phyloP scores from a whole-genome alignment of 306 rosid species.

The Vachellia pachyceras region DNA sequence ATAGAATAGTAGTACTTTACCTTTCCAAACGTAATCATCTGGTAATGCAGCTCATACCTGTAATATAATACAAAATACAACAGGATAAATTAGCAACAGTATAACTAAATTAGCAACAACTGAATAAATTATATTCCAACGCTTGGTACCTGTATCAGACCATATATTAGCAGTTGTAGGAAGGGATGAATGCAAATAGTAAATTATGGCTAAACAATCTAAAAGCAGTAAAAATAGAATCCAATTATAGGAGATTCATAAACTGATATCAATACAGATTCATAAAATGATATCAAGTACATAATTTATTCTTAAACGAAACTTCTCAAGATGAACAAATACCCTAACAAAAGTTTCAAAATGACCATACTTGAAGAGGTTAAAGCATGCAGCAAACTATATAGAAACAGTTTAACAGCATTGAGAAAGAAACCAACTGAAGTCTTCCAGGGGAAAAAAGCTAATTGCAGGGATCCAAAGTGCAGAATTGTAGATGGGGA shows the following conservation, averaged over 20 bases:
- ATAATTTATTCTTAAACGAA: constrained; percentile 23
- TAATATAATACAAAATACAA: too few relatives aligned
- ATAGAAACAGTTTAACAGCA: constrained; percentile 20
- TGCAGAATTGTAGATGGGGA: constrained; percentile 13
- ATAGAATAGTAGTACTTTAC: too few relatives aligned
- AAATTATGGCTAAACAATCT: constrained; percentile 24
- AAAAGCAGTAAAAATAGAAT: constrained; percentile 16
- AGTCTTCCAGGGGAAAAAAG: constrained; percentile 8
- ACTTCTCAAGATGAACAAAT: background rate
- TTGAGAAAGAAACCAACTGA: background rate
- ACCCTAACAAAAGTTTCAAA: constrained; percentile 15
- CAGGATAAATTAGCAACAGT: too few relatives aligned
- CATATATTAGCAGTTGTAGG: too few relatives aligned
- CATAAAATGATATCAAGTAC: constrained; percentile 2
- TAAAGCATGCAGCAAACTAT: background rate
- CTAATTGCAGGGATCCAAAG: constrained; percentile 11
- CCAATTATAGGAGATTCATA: constrained; percentile 8
- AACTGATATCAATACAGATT: too few relatives aligned
- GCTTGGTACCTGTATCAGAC: too few relatives aligned
- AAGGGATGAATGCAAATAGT: constrained; percentile 3
- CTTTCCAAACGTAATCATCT: too few relatives aligned
- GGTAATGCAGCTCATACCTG: too few relatives aligned
- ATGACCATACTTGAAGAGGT: constrained; percentile 16
- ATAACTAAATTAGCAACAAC: too few relatives aligned
- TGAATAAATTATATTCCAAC: too few relatives aligned